Evolutionary conservation across 805 yeast species (phyloP).

Genomic region (Starmera amethionina): DNA sequence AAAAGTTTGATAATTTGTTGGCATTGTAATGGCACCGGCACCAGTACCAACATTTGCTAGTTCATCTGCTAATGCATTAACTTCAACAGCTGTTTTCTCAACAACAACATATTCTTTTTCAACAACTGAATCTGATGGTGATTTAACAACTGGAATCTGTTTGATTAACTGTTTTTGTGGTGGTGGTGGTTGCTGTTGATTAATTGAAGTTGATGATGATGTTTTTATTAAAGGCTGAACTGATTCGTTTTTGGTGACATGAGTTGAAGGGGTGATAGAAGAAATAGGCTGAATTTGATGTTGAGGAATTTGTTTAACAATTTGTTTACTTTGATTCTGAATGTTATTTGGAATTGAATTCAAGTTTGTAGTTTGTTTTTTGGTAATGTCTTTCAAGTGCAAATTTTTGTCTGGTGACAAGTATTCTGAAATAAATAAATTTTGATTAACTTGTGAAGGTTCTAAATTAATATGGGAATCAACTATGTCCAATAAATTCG

Average conservation of each 20-base stretch:
- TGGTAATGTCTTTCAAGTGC: no score
- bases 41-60: conserved; percentile 54
- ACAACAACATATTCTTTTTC: conserved; percentile 91
- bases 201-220: neutral
- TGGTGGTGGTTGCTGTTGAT: conserved; percentile 3
- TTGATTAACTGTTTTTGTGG: conserved; percentile 8
- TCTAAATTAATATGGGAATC: conserved; percentile 52
- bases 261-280: conserved; percentile 3
- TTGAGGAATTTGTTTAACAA: conserved; percentile 12
- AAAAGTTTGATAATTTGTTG: conserved; percentile 7
- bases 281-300: conserved; percentile 18
- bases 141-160: neutral
- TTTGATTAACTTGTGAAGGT: conserved; percentile 57
- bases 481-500: conserved; percentile 21
- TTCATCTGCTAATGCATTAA: conserved; percentile 92
- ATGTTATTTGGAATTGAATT: conserved; percentile 5
- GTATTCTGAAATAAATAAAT: conserved; percentile 79
- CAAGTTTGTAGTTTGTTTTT: no score
- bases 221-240: conserved; percentile 2
- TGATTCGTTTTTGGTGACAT: conserved; percentile 1
- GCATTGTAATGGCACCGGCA: conserved; percentile 34
- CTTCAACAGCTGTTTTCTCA: conserved; percentile 91
- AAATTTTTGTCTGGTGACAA: conserved; percentile 26
- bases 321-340: conserved; percentile 2
- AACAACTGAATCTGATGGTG: conserved; percentile 36